A percentile compares a stretch with the other conserved stretches of the same genome.
Evolutionary conservation across 371 early-diverging fungal genomes (phyloP).

Genomic region (Apophysomyces elegans): DNA sequence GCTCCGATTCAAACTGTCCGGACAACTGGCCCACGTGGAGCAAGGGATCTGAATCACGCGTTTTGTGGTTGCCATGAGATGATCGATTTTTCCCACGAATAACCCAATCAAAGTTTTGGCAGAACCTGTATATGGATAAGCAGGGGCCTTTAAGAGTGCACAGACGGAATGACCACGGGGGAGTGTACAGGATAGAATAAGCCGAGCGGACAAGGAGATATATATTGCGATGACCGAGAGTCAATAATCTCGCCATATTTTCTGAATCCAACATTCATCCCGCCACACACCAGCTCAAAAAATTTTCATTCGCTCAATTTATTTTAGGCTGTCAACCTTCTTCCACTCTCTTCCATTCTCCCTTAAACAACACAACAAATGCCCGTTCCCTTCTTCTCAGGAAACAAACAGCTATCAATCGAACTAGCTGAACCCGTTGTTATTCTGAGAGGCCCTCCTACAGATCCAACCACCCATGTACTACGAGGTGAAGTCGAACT

Average conservation of each 20-base stretch:
- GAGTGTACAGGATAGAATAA: not conserved
- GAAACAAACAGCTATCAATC: conserved; percentile 44
- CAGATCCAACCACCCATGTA: conserved; percentile 39
- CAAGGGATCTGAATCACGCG: too few species aligned
- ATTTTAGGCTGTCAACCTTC: not conserved
- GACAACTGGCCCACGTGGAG: too few species aligned
- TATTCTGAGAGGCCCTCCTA: conserved; percentile 37
- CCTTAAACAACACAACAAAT: conserved; percentile 16
- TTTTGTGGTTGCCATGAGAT: too few species aligned
- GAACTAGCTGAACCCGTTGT: conserved; percentile 54
- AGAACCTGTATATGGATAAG: too few species aligned
- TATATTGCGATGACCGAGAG: not conserved
- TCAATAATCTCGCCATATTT: conserved; percentile 9
- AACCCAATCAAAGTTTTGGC: too few species aligned
- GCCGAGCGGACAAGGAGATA: not conserved
- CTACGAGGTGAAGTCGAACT: conserved; percentile 50
- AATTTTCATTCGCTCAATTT: not conserved
- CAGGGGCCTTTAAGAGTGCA: not conserved
- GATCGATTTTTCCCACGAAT: too few species aligned
- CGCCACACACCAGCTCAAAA: not conserved
- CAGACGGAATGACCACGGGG: not conserved
- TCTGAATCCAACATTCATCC: not conserved
- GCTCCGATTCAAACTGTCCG: too few species aligned
- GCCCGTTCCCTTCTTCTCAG: conserved; percentile 49
- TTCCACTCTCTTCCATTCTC: not conserved